Percentiles rank a stretch among this genome's conserved stretches.
These are phyloP conservation scores for Monilinia vaccinii-corymbosi DNA, from an alignment of 2,329 filamentous ascomycete genomes.

Conservation along the genomic window DNA sequence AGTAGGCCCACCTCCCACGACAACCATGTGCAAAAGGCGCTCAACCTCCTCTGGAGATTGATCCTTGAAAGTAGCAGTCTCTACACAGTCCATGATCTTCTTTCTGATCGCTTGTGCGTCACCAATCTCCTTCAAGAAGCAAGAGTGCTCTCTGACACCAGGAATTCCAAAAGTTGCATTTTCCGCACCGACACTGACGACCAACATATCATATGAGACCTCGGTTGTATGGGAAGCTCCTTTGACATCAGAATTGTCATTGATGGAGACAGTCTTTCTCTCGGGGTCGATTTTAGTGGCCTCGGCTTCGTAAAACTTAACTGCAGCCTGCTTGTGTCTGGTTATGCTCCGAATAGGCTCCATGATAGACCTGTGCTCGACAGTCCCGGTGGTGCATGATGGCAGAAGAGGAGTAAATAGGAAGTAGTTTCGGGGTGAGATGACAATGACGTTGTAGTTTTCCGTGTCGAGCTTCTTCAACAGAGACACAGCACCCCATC, in stretches of 20 bases:
- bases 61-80: slow-evolving; percentile 97
- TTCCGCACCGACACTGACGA: slow-evolving; percentile 93
- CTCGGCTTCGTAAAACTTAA: slow-evolving; percentile 97
- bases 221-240: slow-evolving; percentile 74
- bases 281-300: slow-evolving; percentile 91
- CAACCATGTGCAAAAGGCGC: slow-evolving; percentile 96
- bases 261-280: slow-evolving; percentile 79
- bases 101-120: slow-evolving; percentile 95
- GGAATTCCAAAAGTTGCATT: slow-evolving; percentile 98
- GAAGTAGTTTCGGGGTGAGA: slow-evolving; percentile 99
- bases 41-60: slow-evolving; percentile 81
- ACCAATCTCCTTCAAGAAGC: slow-evolving; percentile 96
- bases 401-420: slow-evolving; percentile 96
- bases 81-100: slow-evolving; percentile 99
- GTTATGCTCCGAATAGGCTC: slow-evolving; percentile 95
- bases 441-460: slow-evolving; percentile 97
- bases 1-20: slow-evolving; percentile 85
- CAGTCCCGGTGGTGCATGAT: slow-evolving; percentile 92
- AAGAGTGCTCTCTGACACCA: slow-evolving; percentile 88
- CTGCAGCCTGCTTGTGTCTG: slow-evolving; percentile 84
- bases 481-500: slow-evolving; percentile 92
- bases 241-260: slow-evolving; percentile 88
- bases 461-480: slow-evolving; percentile 98
- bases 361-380: slow-evolving; percentile 99
- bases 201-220: slow-evolving; percentile 95